phyloP scores from a whole-genome alignment of 257 asterid genomes.

The Primulina huaijiensis region DNA sequence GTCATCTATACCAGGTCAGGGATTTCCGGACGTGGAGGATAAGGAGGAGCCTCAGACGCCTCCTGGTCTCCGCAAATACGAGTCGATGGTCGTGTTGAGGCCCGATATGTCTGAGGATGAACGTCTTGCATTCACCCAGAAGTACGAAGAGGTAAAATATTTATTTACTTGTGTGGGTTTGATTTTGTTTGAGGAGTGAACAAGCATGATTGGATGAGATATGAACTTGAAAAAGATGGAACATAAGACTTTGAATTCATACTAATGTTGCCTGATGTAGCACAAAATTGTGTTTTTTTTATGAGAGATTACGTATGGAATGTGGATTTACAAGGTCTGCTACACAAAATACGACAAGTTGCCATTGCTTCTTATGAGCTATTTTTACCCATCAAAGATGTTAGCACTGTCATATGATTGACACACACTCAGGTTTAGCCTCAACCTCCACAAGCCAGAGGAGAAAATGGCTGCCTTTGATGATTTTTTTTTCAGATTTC shows the following conservation, averaged over 20 bases:
- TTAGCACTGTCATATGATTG: background rate
- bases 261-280: background rate
- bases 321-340: background rate
- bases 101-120: conserved; percentile 99
- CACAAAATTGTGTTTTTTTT: background rate
- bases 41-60: conserved; percentile 92
- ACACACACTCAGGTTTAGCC: too few species aligned
- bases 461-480: background rate
- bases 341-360: background rate
- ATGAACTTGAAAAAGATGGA: background rate
- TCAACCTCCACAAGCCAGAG: background rate
- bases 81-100: conserved; percentile 77
- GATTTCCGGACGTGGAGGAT: conserved; percentile 59
- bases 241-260: background rate
- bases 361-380: background rate
- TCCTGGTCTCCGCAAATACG: conserved; percentile 87
- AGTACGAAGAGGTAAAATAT: conserved; percentile 75
- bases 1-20: conserved; percentile 48
- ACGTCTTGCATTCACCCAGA: conserved; percentile 80
- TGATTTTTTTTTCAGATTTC: background rate
- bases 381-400: background rate
- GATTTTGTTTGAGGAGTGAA: background rate
- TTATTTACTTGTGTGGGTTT: background rate
- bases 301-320: too few species aligned
- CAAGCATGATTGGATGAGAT: background rate